Percentiles rank a stretch among this genome's conserved stretches.
phyloP scores from a whole-genome alignment of 257 asterid species.

The Petunia secreta region DNA sequence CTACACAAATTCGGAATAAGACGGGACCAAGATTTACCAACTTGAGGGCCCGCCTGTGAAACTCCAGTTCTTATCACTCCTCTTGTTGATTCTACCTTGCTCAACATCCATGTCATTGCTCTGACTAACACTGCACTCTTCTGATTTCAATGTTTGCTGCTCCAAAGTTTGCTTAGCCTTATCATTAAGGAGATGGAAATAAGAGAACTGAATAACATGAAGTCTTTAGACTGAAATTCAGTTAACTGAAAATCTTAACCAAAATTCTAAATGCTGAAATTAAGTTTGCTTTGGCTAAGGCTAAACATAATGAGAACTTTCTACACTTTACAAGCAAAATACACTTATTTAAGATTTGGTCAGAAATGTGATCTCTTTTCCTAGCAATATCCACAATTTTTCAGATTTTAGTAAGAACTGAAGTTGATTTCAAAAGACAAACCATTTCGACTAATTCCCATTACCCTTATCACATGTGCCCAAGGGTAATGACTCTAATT shows the following conservation, averaged over 20 bases:
- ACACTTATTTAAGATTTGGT: neutral
- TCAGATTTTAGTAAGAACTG: neutral
- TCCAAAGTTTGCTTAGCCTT: constrained; percentile 43
- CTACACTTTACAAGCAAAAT: neutral
- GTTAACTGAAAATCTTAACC: constrained; percentile 9
- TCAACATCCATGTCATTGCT: constrained; percentile 58
- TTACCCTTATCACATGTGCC: neutral
- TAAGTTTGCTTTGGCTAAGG: neutral
- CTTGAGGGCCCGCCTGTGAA: constrained; percentile 69
- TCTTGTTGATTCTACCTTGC: constrained; percentile 48
- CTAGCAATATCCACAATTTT: constrained; percentile 12
- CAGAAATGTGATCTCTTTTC: neutral
- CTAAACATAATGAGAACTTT: neutral
- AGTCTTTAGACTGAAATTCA: constrained; percentile 1
- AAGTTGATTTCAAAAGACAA: constrained; percentile 10
- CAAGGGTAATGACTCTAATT: neutral
- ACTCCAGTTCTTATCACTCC: constrained; percentile 42
- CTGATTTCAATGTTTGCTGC: constrained; percentile 41
- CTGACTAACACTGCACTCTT: constrained; percentile 41
- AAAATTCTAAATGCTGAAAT: neutral
- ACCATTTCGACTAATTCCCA: neutral
- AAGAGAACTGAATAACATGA: constrained; percentile 12
- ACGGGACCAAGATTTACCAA: constrained; percentile 51
- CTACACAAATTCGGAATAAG: neutral
- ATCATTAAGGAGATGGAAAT: constrained; percentile 22